Evolutionary conservation across 2,329 filamentous ascomycete genomes (phyloP).

Genomic region (Botrytis porri): DNA sequence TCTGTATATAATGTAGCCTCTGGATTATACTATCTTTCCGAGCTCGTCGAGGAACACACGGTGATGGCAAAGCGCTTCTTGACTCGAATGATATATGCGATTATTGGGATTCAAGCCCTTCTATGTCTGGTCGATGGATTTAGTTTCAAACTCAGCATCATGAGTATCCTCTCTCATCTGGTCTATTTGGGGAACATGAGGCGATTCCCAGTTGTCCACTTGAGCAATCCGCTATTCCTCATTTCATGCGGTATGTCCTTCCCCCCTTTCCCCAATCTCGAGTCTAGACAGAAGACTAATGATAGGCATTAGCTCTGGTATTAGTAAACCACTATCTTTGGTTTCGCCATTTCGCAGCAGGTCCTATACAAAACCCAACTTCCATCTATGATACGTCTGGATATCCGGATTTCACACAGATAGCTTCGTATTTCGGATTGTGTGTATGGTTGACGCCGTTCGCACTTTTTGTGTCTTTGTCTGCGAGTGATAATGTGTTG

Average conservation of each 20-base stretch:
- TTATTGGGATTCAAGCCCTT: conserved; percentile 71
- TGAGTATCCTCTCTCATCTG: conserved; percentile 77
- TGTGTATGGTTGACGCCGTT: conserved; percentile 98
- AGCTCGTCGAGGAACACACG: conserved; percentile 96
- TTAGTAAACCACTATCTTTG: conserved; percentile 90
- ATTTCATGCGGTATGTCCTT: conserved; percentile 68
- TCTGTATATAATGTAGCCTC: conserved; percentile 58
- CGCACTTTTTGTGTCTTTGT: conserved; percentile 88
- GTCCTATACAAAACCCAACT: conserved; percentile 57
- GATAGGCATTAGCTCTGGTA: conserved; percentile 63
- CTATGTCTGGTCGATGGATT: conserved; percentile 83
- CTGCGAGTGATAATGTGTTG: conserved; percentile 90
- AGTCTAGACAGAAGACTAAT: background rate
- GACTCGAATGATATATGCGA: conserved; percentile 76
- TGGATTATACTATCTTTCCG: conserved; percentile 97
- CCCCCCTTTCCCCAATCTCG: background rate
- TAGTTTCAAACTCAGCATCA: conserved; percentile 67
- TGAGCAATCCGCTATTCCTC: conserved; percentile 84
- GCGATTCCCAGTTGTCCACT: conserved; percentile 71
- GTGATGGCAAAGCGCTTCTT: conserved; percentile 88
- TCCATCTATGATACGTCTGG: conserved; percentile 61
- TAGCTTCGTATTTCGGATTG: conserved; percentile 92
- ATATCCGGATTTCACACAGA: conserved; percentile 84
- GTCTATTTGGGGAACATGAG: conserved; percentile 87
- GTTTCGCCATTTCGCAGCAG: conserved; percentile 85